Conservation (phyloP, 306 rosid species). For the Castanea mollissima region DNA sequence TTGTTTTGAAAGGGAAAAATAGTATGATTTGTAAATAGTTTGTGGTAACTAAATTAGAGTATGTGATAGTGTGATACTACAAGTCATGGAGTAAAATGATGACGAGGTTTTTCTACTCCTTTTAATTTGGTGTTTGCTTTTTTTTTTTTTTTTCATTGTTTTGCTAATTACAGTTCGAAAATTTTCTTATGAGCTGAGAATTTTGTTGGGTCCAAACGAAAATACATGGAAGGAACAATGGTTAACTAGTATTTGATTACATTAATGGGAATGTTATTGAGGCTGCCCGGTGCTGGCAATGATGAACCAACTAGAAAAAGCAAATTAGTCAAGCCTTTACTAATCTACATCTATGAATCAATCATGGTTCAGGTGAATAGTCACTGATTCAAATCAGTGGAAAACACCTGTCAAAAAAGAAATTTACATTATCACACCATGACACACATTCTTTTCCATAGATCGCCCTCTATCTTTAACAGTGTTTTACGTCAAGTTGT, state of each 20-base stretch:
- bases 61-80: background rate
- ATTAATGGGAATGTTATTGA: too few species aligned
- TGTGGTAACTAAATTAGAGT: background rate
- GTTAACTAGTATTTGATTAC: background rate
- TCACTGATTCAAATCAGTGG: too few species aligned
- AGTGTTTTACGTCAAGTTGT: too few species aligned
- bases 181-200: background rate
- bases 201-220: background rate
- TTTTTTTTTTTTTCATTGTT: background rate
- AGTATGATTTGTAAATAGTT: background rate
- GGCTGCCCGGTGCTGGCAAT: too few species aligned
- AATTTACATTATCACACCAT: too few species aligned
- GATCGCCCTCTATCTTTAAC: too few species aligned
- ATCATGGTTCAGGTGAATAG: too few species aligned
- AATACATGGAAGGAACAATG: background rate
- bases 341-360: too few species aligned
- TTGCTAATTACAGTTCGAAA: background rate
- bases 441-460: too few species aligned
- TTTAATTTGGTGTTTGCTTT: background rate
- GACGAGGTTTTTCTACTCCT: background rate
- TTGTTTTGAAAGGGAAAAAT: background rate
- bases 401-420: too few species aligned
- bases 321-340: too few species aligned
- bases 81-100: background rate
- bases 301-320: too few species aligned